Evolutionary conservation across 495 filamentous ascomycete genomes (phyloP).

Genomic region (Pseudevernia furfuracea): DNA sequence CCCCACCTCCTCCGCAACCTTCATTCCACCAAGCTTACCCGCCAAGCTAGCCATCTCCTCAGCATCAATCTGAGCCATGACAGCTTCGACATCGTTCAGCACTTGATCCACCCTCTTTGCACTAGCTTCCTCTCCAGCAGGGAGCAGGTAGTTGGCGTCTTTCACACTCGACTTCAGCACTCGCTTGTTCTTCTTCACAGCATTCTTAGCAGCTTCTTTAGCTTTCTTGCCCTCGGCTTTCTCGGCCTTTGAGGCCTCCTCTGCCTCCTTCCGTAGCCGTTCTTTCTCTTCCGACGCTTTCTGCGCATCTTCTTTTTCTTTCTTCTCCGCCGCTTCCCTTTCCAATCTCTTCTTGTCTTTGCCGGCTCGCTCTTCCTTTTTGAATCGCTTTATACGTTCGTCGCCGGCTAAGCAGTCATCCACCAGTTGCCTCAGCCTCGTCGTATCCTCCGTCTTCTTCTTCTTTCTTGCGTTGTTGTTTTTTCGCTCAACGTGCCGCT

Average conservation of each 20-base stretch:
- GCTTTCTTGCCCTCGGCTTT: conserved; percentile 86
- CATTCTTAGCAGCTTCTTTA: conserved; percentile 95
- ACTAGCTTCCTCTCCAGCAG: conserved; percentile 53
- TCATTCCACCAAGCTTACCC: conserved; percentile 45
- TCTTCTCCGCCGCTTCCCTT: conserved; percentile 84
- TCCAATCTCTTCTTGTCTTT: conserved; percentile 91
- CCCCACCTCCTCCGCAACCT: conserved; percentile 61
- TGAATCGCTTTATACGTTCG: conserved; percentile 96
- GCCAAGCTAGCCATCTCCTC: conserved; percentile 82
- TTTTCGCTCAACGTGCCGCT: conserved; percentile 94
- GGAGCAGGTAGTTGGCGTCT: conserved; percentile 88
- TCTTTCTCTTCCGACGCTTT: conserved; percentile 72
- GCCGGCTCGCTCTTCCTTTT: conserved; percentile 76
- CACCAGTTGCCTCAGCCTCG: conserved; percentile 77
- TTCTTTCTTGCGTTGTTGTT: conserved; percentile 95
- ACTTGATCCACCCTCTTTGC: conserved; percentile 70
- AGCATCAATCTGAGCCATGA: conserved; percentile 79
- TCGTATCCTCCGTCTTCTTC: conserved; percentile 97
- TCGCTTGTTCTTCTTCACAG: conserved; percentile 99
- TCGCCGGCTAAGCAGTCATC: conserved; percentile 76
- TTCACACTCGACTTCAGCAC: conserved; percentile 85
- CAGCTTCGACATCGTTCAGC: conserved; percentile 66
- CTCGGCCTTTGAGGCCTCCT: conserved; percentile 74
- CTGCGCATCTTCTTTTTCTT: conserved; percentile 69
- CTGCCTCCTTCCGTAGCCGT: conserved; percentile 67